Conservation (phyloP, 805 yeast species). For the Spathaspora girioi region DNA sequence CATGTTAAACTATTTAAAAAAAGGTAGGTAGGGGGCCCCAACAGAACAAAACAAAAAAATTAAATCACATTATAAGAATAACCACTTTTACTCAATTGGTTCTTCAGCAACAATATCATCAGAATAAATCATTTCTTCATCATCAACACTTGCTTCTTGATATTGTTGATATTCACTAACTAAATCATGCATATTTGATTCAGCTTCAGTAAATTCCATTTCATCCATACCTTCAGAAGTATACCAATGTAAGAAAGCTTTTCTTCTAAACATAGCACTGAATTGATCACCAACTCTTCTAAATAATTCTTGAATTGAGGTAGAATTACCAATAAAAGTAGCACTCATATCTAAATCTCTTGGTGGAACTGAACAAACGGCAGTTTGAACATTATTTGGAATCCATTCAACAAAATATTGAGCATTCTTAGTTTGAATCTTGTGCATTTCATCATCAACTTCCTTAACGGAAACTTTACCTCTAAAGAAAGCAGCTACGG, state of each 20-base stretch:
- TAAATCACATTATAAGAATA: slow-evolving; percentile 1
- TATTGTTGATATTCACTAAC: slow-evolving; percentile 89
- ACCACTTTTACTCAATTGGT: slow-evolving; percentile 32
- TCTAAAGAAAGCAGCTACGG: slow-evolving; percentile 92
- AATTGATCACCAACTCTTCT: slow-evolving; percentile 88
- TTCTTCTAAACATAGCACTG: slow-evolving; percentile 87
- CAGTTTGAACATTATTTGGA: slow-evolving; percentile 92
- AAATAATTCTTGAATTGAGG: slow-evolving; percentile 88
- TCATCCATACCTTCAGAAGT: slow-evolving; percentile 96
- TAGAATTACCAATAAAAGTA: slow-evolving; percentile 89
- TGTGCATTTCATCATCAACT: slow-evolving; percentile 90
- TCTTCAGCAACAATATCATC: slow-evolving; percentile 62
- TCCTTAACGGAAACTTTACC: slow-evolving; percentile 91
- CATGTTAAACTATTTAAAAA: not conserved
- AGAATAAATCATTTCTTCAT: slow-evolving; percentile 67
- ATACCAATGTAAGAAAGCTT: slow-evolving; percentile 96
- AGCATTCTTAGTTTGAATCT: slow-evolving; percentile 76
- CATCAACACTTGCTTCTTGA: slow-evolving; percentile 73
- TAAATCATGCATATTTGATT: slow-evolving; percentile 84
- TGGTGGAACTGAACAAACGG: slow-evolving; percentile 90
- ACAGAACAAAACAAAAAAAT: not conserved
- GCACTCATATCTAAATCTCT: slow-evolving; percentile 84
- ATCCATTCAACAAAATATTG: slow-evolving; percentile 93
- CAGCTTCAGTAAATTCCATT: slow-evolving; percentile 91
- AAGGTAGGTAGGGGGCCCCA: slow-evolving; percentile 2